Conservation (phyloP, 305 asterid species). For the Solanum hybrid region DNA sequence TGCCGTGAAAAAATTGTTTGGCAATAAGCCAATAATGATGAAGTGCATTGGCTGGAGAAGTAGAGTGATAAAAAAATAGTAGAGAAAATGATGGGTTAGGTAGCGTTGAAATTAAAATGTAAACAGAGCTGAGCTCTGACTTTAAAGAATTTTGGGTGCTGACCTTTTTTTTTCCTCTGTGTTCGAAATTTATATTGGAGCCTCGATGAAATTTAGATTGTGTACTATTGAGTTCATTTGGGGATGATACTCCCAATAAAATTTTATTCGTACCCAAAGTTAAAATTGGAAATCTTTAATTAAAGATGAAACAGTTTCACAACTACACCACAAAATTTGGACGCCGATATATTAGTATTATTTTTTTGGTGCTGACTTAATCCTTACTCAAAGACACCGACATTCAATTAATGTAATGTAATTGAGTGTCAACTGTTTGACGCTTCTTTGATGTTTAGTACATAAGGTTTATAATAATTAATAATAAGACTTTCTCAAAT, state of each 20-base stretch:
- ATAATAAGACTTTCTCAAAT: background rate
- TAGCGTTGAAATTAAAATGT: background rate
- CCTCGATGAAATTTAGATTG: too few species aligned
- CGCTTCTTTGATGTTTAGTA: background rate
- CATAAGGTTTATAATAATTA: background rate
- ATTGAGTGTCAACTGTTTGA: background rate
- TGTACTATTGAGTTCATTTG: too few species aligned
- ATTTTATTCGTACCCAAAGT: too few species aligned
- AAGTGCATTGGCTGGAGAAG: background rate
- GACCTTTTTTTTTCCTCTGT: background rate
- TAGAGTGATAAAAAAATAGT: background rate
- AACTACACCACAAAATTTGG: background rate
- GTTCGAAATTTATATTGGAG: too few species aligned
- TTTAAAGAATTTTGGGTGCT: background rate
- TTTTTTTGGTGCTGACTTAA: background rate
- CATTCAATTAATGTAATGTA: background rate
- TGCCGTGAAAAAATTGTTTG: background rate
- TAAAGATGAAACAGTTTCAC: too few species aligned
- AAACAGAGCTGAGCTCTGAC: background rate
- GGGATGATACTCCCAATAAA: too few species aligned
- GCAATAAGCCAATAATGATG: background rate
- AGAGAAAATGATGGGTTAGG: background rate
- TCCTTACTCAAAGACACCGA: slow-evolving; percentile 2
- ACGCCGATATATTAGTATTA: too few species aligned
- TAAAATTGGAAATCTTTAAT: accelerated